Conservation (phyloP, 2,329 filamentous ascomycete genomes). For the Lachnellula arida region DNA sequence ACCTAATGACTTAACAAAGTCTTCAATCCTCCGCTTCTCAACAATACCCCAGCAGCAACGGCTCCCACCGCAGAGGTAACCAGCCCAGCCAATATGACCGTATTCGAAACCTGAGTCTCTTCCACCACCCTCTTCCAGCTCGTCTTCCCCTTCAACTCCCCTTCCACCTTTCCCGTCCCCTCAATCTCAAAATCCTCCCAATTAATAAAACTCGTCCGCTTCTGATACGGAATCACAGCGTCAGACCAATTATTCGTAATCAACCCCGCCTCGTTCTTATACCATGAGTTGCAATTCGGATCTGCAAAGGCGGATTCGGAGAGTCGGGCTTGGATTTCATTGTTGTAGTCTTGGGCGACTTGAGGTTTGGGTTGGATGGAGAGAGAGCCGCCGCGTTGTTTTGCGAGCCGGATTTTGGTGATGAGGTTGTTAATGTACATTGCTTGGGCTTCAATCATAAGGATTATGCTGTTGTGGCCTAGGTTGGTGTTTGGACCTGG, state of each 20-base stretch:
- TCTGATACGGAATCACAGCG: constrained; percentile 52
- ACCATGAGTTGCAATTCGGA: constrained; percentile 24
- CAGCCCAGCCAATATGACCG: constrained; percentile 11
- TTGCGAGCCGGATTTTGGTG: constrained; percentile 41
- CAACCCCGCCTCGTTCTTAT: constrained; percentile 22
- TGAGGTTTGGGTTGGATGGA: constrained; percentile 40
- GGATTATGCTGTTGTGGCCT: constrained; percentile 26
- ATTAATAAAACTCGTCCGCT: constrained; percentile 37
- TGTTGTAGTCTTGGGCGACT: constrained; percentile 29
- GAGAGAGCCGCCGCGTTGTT: constrained; percentile 36
- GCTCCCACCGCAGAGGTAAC: constrained; percentile 9
- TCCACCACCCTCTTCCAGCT: constrained; percentile 34
- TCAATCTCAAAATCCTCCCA: constrained; percentile 42
- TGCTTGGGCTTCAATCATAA: constrained; percentile 28
- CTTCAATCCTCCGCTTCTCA: constrained; percentile 1
- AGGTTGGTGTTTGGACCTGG: constrained; percentile 33
- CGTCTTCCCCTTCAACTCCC: constrained; percentile 25
- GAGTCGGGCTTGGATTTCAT: constrained; percentile 19
- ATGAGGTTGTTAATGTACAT: constrained; percentile 24
- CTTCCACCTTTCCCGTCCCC: constrained; percentile 24
- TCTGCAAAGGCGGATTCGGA: constrained; percentile 22
- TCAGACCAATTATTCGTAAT: constrained; percentile 31
- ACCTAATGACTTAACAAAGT: not conserved
- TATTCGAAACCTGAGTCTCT: constrained; percentile 30
- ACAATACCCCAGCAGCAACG: constrained; percentile 7